Conservation (phyloP, 2,329 filamentous ascomycete species). For the Colletotrichum acutatum region DNA sequence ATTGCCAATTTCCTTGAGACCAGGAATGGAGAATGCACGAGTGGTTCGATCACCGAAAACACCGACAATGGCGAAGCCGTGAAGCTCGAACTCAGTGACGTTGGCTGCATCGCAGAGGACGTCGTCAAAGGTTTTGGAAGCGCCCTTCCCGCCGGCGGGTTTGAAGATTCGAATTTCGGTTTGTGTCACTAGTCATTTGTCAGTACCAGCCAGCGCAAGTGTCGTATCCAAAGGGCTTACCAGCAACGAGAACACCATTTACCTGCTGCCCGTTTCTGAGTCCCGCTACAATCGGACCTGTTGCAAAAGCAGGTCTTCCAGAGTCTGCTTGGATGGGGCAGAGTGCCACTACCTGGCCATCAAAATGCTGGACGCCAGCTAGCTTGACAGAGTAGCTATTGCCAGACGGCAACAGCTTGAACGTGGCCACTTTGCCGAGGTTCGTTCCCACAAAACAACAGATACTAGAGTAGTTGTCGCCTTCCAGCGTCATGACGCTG, state of each 20-base stretch:
- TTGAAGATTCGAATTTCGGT: constrained; percentile 90
- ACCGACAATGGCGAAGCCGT: constrained; percentile 82
- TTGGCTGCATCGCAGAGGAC: constrained; percentile 83
- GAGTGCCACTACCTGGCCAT: constrained; percentile 79
- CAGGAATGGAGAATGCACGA: constrained; percentile 87
- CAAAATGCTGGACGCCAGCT: constrained; percentile 74
- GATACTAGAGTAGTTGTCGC: constrained; percentile 96
- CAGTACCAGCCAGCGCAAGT: constrained; percentile 36
- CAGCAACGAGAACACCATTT: constrained; percentile 83
- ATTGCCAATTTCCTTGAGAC: constrained; percentile 83
- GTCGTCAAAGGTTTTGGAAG: constrained; percentile 89
- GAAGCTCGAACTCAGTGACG: constrained; percentile 78
- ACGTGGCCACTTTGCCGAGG: constrained; percentile 83
- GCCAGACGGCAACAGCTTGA: constrained; percentile 85
- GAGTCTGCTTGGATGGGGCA: constrained; percentile 82
- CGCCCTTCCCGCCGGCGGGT: constrained; percentile 87
- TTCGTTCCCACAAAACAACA: constrained; percentile 92
- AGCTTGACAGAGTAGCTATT: constrained; percentile 79
- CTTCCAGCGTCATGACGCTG: constrained; percentile 91
- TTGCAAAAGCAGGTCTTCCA: constrained; percentile 80
- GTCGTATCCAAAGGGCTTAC: constrained; percentile 51
- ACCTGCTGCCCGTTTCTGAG: constrained; percentile 80
- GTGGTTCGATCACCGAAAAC: constrained; percentile 86
- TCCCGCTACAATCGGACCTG: constrained; percentile 78
- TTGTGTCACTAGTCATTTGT: constrained; percentile 62